A percentile compares a stretch with the other conserved stretches of the same genome.
Evolutionary conservation across 768 basidiomycete genomes (phyloP).

Genomic region (Auricularia auricula-judae): DNA sequence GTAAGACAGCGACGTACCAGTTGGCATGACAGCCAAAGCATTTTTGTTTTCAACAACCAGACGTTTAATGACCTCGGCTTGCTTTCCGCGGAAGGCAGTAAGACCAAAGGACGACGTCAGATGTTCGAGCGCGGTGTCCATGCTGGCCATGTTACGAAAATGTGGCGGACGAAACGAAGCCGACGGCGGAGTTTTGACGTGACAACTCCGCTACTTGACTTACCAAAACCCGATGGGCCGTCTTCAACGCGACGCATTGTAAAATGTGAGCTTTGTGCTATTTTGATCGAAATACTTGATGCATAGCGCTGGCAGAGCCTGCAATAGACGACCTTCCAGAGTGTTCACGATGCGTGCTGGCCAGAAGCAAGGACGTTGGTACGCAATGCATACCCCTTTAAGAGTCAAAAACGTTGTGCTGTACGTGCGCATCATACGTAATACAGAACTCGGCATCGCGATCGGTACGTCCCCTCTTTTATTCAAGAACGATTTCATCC

Average conservation of each 20-base stretch:
- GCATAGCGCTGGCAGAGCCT: no score
- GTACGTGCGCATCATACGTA: no score
- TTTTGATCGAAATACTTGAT: no score
- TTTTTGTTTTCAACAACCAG: constrained; percentile 30
- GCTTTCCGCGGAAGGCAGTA: constrained; percentile 25
- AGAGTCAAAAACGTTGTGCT: no score
- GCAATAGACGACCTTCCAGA: no score
- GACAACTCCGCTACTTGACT: not conserved
- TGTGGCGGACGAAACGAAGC: not conserved
- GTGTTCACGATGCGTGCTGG: no score
- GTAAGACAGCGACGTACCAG: constrained; percentile 19
- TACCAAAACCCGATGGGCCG: not conserved
- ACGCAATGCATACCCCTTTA: no score
- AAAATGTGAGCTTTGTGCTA: no score
- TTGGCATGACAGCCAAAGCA: constrained; percentile 31
- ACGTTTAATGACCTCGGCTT: constrained; percentile 27
- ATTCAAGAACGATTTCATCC: no score
- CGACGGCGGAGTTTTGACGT: not conserved
- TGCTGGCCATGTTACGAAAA: constrained; percentile 6
- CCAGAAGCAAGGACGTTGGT: no score
- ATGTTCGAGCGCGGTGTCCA: constrained; percentile 24
- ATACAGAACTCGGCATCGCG: no score
- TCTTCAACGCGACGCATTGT: not conserved
- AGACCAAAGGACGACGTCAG: constrained; percentile 27
- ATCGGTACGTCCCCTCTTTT: no score